These are phyloP conservation scores for Backusella morwellensis DNA, from an alignment of 192 early-diverging fungal species.

Conservation along the genomic window DNA sequence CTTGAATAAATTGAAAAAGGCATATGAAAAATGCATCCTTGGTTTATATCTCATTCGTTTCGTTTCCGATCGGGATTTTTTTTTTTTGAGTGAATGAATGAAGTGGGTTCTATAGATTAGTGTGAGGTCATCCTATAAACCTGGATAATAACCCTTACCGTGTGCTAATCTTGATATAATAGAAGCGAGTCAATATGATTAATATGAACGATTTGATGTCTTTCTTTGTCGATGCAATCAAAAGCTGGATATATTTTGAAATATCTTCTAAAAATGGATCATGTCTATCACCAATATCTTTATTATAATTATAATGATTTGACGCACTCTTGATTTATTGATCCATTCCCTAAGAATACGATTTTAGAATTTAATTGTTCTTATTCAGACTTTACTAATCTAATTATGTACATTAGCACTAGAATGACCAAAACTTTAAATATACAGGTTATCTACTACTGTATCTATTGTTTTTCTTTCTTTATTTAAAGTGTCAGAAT, in stretches of 20 bases:
- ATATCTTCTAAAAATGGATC: too few species aligned
- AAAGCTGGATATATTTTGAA: too few species aligned
- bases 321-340: too few species aligned
- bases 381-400: neutral
- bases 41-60: neutral
- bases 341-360: neutral
- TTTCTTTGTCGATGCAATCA: too few species aligned
- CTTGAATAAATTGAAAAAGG: neutral
- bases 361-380: neutral
- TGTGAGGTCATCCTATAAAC: neutral
- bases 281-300: too few species aligned
- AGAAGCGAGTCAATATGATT: too few species aligned
- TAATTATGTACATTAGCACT: neutral
- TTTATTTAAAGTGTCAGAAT: neutral
- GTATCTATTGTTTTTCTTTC: neutral
- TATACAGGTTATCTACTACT: neutral
- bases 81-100: neutral
- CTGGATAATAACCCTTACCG: neutral
- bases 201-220: too few species aligned
- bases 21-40: neutral
- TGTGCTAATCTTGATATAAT: too few species aligned
- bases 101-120: too few species aligned
- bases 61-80: neutral
- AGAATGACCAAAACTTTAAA: neutral
- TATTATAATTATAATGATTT: too few species aligned